Percentiles rank a stretch among this genome's conserved stretches.
phyloP scores from a whole-genome alignment of 1,139 yeast genomes.

The Scheffersomyces segobiensis region DNA sequence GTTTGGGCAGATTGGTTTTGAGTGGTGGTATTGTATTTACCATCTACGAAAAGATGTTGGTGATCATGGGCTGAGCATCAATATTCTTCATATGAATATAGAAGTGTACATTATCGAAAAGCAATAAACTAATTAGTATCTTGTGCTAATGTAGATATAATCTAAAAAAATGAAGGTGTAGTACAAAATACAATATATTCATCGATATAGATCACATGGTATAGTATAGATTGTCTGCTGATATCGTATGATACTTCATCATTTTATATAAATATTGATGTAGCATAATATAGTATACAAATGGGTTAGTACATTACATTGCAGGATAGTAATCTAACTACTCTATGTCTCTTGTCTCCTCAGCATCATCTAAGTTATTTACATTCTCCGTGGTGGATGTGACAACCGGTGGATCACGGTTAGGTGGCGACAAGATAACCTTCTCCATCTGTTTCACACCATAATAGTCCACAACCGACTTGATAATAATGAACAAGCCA shows the following conservation, averaged over 20 bases:
- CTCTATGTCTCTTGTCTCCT: background rate
- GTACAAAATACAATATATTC: background rate
- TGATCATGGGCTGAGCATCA: slow-evolving; percentile 34
- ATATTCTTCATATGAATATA: background rate
- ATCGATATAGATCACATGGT: too few relatives aligned
- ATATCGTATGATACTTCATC: too few relatives aligned
- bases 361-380: background rate
- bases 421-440: slow-evolving; percentile 54
- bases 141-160: background rate
- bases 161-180: background rate
- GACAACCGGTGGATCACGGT: background rate
- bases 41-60: slow-evolving; percentile 85
- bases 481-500: slow-evolving; percentile 66
- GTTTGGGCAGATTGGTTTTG: slow-evolving; percentile 85
- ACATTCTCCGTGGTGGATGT: slow-evolving; percentile 1
- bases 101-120: background rate
- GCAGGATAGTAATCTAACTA: background rate
- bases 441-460: slow-evolving; percentile 78
- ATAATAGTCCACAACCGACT: slow-evolving; percentile 69
- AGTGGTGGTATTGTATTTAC: slow-evolving; percentile 97
- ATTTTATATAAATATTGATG: background rate
- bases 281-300: background rate
- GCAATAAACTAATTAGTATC: background rate
- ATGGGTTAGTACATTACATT: background rate
- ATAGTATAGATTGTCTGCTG: background rate